Evolutionary conservation across 176 grass and related monocot species (phyloP), one percentile per base, ranked within the genome.

Genomic region (Aegilops speltoides): DNA sequence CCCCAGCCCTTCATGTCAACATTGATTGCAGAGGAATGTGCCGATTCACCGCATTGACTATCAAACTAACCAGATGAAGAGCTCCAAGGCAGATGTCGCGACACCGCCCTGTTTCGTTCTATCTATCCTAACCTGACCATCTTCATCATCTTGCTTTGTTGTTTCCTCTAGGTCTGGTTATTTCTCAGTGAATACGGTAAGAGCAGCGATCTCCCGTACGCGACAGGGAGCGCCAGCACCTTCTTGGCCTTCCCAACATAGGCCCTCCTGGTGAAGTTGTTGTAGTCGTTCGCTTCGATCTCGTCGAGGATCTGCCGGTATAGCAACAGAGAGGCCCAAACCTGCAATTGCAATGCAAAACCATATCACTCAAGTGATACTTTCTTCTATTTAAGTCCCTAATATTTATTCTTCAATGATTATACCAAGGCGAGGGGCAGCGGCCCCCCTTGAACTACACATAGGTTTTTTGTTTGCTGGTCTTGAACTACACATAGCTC

Each of bases 241-340:
- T 98, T 98, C 73, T 98, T 96, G 20, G 82, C 92, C 65, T 98
- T 98, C 8, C 94, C 90, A 31, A 98, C 97, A 59, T 93, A 96
- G 25, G 97, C 97, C 86, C 94, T 88, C 87, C 85, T 98, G 4
- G 92, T 93, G 91, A 98, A 98, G 63, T 91, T 96, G 76, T 98
- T 88, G 82, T 98, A 98, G 48, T 98, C 97, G 19, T 98, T 98
- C 20, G 92, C 94, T 48, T 98, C 97, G 19, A 98, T 96, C 84
- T 98, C 97, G 2, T 98, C 97, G 16, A 98, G 94, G 40, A 98
- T 98, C 48, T 98, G 88, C 59, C 94, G 43, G 68, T 98, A 98
- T 23, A 98, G 0, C 57, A 92, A 20, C 12, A 96, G 77, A 28
- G 97, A 99, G 0, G 94, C 94, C 97, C 97, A 99, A 4, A 99